Evolutionary conservation across 2,329 filamentous ascomycete species (phyloP), one percentile per base, ranked within the genome.

Genomic region (Pseudogymnoascus destructans): DNA sequence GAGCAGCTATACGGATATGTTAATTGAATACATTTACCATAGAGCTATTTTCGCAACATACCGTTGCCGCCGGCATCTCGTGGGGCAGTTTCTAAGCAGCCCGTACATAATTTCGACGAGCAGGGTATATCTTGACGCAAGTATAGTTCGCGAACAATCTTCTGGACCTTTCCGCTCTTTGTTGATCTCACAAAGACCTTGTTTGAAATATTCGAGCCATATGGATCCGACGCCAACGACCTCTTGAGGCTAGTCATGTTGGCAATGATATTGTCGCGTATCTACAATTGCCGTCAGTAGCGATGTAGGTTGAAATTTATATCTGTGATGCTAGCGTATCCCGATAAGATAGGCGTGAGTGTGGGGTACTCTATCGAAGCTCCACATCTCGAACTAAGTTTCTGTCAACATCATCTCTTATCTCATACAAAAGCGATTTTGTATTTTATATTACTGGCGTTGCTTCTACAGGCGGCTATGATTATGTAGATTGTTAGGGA

Each of bases 61-160:
- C 89, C 77, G 71, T 87, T 80, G 59, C 89, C 86, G 65, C 82
- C 80, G 25, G 91, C 90, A 75, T 93, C 88, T 63, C 81, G 78
- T 1, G 90, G 91, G 1, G 89, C 89, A 63, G 76, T 80, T 52
- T 82, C 77, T 46, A 87, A 77, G 71, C 93, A 98, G 67, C 73
- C 74, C 61, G 79, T 79, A 75, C 93, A 98, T 46, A 98, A 77
- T 71, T 85, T 87, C 23, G 92, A 97, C 32, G 92, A 96, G 75
- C 93, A 98, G 55, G 93, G 92, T 68, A 98, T 97, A 71, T 98
- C 93, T 74, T 92, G 88, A 71, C 93, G 84, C 61, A 98, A 79
- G 73, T 98, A 98, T 63, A 97, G 80, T 76, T 98, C 93, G 67
- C 91, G 84, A 64, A 98, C 93, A 68, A 98, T 95, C 78, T 98